These are phyloP conservation scores for Podosphaera leucotricha DNA, from an alignment of 2,329 filamentous ascomycete genomes.

Conservation along the genomic window DNA sequence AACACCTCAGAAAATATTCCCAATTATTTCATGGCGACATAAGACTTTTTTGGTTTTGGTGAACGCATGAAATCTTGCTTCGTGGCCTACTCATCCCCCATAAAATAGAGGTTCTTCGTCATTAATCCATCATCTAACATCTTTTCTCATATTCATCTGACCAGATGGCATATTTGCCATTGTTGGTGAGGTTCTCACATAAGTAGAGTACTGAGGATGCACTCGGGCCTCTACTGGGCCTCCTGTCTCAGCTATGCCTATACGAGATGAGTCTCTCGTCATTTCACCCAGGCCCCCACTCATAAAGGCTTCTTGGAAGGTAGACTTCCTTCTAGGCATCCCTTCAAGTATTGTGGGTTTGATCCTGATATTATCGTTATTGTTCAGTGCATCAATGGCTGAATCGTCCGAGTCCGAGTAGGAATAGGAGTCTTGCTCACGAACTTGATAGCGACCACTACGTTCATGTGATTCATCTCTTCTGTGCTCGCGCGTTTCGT, in stretches of 20 bases:
- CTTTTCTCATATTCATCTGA: background rate
- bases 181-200: slow-evolving; percentile 6
- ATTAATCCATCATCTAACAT: background rate
- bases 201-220: slow-evolving; percentile 7
- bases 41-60: too few relatives aligned
- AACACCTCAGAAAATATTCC: too few relatives aligned
- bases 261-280: background rate
- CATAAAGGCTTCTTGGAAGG: slow-evolving; percentile 11
- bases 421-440: slow-evolving; percentile 5
- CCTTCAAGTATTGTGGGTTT: slow-evolving; percentile 12
- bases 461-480: slow-evolving; percentile 2
- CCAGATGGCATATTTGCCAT: background rate
- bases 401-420: slow-evolving; percentile 10
- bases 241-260: background rate
- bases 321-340: slow-evolving; percentile 7
- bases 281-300: slow-evolving; percentile 11
- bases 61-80: too few relatives aligned
- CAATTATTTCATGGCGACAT: too few relatives aligned
- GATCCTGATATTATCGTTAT: slow-evolving; percentile 4
- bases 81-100: too few relatives aligned
- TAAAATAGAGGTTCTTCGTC: background rate
- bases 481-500: slow-evolving; percentile 15
- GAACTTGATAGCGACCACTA: slow-evolving; percentile 1
- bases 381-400: slow-evolving; percentile 3
- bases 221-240: slow-evolving; percentile 4